A percentile compares a stretch with the other conserved stretches of the same genome.
These are phyloP conservation scores for Calonectria hawksworthii DNA, from an alignment of 2,329 filamentous ascomycete genomes.

Conservation along the genomic window DNA sequence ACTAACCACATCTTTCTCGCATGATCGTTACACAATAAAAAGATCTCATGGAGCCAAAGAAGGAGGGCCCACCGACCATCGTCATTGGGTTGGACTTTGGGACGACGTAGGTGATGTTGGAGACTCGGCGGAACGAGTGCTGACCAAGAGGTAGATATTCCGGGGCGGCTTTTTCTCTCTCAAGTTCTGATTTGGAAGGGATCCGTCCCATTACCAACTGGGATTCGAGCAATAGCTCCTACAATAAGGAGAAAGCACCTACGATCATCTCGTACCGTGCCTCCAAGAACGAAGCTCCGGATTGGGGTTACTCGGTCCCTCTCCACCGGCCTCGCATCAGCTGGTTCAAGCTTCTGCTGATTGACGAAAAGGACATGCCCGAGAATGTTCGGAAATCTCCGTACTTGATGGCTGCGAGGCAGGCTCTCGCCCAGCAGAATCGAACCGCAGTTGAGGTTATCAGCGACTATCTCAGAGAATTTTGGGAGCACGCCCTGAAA, in stretches of 20 bases:
- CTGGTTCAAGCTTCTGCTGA: slow-evolving; percentile 60
- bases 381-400: slow-evolving; percentile 39
- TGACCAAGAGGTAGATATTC: slow-evolving; percentile 50
- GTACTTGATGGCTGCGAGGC: slow-evolving; percentile 35
- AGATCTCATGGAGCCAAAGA: neutral
- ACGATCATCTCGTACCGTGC: slow-evolving; percentile 43
- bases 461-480: slow-evolving; percentile 47
- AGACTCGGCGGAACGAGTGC: neutral
- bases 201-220: slow-evolving; percentile 51
- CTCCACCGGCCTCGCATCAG: slow-evolving; percentile 40
- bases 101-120: slow-evolving; percentile 53
- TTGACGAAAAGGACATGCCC: slow-evolving; percentile 52
- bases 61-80: slow-evolving; percentile 31
- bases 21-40: neutral
- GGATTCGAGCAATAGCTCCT: slow-evolving; percentile 37
- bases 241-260: slow-evolving; percentile 52
- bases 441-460: slow-evolving; percentile 50
- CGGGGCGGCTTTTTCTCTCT: slow-evolving; percentile 56
- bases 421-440: slow-evolving; percentile 16
- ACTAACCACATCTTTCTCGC: neutral
- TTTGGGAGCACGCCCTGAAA: slow-evolving; percentile 51
- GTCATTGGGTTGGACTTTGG: slow-evolving; percentile 61
- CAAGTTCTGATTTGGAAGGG: slow-evolving; percentile 35
- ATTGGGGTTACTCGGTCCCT: slow-evolving; percentile 53
- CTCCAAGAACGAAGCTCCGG: neutral